Evolutionary conservation across 257 asterid species (phyloP).

Genomic region (Leonotis leonurus): DNA sequence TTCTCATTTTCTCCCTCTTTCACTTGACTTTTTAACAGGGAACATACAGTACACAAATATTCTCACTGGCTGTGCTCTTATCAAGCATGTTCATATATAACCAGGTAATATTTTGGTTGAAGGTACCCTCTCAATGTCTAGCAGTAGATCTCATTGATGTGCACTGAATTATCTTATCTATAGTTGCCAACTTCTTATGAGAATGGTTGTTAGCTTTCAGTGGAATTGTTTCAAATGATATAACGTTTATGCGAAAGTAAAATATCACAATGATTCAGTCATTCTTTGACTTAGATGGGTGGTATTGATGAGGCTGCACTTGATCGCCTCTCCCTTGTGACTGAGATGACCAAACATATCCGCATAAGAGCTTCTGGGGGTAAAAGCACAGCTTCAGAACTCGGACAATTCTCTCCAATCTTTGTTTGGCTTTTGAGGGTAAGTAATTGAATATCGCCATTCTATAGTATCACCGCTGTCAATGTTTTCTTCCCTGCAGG

Average conservation of each 20-base stretch:
- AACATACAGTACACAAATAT: constrained; percentile 92
- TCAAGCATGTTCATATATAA: constrained; percentile 96
- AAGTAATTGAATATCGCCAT: constrained; percentile 14
- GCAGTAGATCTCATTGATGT: not conserved
- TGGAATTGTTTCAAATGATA: not conserved
- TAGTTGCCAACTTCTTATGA: too few species aligned
- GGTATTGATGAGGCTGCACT: constrained; percentile 99
- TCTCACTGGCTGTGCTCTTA: constrained; percentile 90
- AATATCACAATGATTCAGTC: constrained; percentile 1
- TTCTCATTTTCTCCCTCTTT: constrained; percentile 1
- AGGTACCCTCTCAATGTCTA: not conserved
- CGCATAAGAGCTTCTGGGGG: constrained; percentile 95
- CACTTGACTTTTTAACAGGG: constrained; percentile 52
- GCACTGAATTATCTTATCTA: too few species aligned
- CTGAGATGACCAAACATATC: constrained; percentile 99
- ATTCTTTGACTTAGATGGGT: constrained; percentile 71
- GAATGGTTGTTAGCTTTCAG: not conserved
- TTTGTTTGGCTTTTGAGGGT: constrained; percentile 99
- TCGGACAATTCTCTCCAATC: constrained; percentile 92
- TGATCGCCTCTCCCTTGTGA: constrained; percentile 95
- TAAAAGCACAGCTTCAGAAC: constrained; percentile 75
- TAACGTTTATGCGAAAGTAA: not conserved
- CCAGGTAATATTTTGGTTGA: constrained; percentile 52
- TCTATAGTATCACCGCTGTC: not conserved
- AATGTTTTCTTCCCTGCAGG: not conserved